Conservation (phyloP, 2,329 filamentous ascomycete species). For the Lecanicillium sp. region DNA sequence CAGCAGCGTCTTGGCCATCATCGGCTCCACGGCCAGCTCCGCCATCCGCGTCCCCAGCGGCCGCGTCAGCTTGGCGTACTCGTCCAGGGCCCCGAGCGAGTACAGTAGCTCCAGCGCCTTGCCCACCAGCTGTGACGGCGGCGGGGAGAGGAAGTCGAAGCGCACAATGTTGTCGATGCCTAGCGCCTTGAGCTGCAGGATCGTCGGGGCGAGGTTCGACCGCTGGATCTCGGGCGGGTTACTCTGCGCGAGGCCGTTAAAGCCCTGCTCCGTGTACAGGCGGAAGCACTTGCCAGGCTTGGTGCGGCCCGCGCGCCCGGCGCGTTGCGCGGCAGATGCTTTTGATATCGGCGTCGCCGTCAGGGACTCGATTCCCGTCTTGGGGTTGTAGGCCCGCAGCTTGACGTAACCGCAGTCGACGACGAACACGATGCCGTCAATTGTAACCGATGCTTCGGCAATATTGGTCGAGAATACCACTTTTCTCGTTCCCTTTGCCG, state of each 20-base stretch:
- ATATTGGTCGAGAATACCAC: slow-evolving; percentile 94
- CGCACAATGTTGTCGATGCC: slow-evolving; percentile 91
- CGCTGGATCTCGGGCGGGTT: slow-evolving; percentile 89
- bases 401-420: slow-evolving; percentile 91
- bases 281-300: slow-evolving; percentile 90
- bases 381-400: slow-evolving; percentile 76
- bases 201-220: slow-evolving; percentile 79
- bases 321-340: slow-evolving; percentile 85
- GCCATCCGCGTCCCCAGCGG: slow-evolving; percentile 90
- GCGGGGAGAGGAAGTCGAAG: slow-evolving; percentile 83
- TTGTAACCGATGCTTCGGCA: slow-evolving; percentile 91
- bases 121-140: slow-evolving; percentile 76
- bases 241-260: slow-evolving; percentile 57
- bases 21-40: slow-evolving; percentile 85
- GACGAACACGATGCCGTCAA: slow-evolving; percentile 86
- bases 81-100: slow-evolving; percentile 78
- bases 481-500: slow-evolving; percentile 77
- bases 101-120: slow-evolving; percentile 85
- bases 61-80: slow-evolving; percentile 82
- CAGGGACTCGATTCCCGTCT: slow-evolving; percentile 79
- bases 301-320: slow-evolving; percentile 84
- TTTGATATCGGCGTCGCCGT: slow-evolving; percentile 79
- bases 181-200: slow-evolving; percentile 88
- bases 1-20: slow-evolving; percentile 88
- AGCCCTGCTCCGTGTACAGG: slow-evolving; percentile 76